Base-by-base conservation (phyloP, 306 rosid species). In the Quercus berberidifolia region DNA sequence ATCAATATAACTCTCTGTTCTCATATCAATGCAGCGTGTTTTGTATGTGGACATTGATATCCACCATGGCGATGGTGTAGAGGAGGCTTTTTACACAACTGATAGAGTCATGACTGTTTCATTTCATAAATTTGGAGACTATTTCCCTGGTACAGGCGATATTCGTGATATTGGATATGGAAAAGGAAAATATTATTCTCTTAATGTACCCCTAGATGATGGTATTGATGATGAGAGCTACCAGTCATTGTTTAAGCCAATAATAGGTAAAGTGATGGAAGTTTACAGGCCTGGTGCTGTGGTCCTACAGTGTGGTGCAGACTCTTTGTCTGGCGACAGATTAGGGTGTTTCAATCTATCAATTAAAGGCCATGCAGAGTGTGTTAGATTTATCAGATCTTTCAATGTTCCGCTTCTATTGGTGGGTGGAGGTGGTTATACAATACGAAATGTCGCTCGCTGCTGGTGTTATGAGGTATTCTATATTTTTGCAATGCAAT, bases 401-500 rank as follows among this genome's bases (percentile, higher is more conserved):
- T 86, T 86, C 68, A 86, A 86, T 74, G 85, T 86, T 78, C 89
- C 85, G 2, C 89, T 86, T 75, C 74, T 86, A 49, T 75, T 86
- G 83, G 81, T 86, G 0, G 89, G 89, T 33, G 89, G 89, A 55
- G 87, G 89, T 56, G 89, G 89, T 60, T 86, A 86, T 74, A 86
- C 89, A 20, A 83, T 86, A 83, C 83, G 89, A 55, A 86, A 86
- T 77, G 87, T 86, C 38, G 89, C 89, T 62, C 89, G 89, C 0
- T 86, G 89, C 71, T 86, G 89, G 89, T 86, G 85, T 83, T 86
- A 80, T n/a, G 89, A 86, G 89, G 89, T 86, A 86, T 41, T 75
- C 31, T 26, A 21, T 67, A n/a, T 60, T 63, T 57, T 52, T 67
- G 33, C 73, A 31, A 33, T 33, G 26, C 72, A 33, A 68, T 33